These are phyloP conservation scores for Phlegmacium glaucopus DNA, from an alignment of 768 basidiomycete species.

Conservation along the genomic window DNA sequence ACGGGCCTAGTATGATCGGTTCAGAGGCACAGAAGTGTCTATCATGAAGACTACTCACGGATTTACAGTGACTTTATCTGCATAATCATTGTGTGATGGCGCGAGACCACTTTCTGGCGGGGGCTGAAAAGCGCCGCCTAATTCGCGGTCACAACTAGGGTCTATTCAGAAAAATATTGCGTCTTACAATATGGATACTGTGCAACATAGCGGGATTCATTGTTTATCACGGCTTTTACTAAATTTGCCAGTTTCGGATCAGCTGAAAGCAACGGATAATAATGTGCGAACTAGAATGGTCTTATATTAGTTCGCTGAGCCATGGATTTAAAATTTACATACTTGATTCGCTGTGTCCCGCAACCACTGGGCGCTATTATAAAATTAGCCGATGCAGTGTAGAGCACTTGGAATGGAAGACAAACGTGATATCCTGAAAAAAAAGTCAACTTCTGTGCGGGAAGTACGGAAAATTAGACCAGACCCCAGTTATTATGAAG, in stretches of 20 bases:
- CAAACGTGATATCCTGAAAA: slow-evolving; percentile 69
- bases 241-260: slow-evolving; percentile 60
- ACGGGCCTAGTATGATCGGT: slow-evolving; percentile 46
- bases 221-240: slow-evolving; percentile 81
- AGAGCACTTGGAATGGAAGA: slow-evolving; percentile 1
- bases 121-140: slow-evolving; percentile 74
- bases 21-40: background rate
- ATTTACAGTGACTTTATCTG: slow-evolving; percentile 65
- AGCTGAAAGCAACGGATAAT: slow-evolving; percentile 51
- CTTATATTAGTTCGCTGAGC: background rate
- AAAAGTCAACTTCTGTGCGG: background rate
- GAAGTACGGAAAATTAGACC: slow-evolving; percentile 15
- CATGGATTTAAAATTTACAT: slow-evolving; percentile 5
- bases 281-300: slow-evolving; percentile 59
- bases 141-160: background rate
- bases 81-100: slow-evolving; percentile 66
- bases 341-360: slow-evolving; percentile 82
- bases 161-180: background rate
- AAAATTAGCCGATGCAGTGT: background rate
- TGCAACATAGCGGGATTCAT: slow-evolving; percentile 70
- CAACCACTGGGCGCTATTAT: slow-evolving; percentile 74
- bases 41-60: slow-evolving; percentile 46
- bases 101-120: slow-evolving; percentile 69
- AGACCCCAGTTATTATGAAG: slow-evolving; percentile 76
- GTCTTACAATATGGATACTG: slow-evolving; percentile 67